Conservation (phyloP, 306 rosid species). For the Citrullus mucosospermus region DNA sequence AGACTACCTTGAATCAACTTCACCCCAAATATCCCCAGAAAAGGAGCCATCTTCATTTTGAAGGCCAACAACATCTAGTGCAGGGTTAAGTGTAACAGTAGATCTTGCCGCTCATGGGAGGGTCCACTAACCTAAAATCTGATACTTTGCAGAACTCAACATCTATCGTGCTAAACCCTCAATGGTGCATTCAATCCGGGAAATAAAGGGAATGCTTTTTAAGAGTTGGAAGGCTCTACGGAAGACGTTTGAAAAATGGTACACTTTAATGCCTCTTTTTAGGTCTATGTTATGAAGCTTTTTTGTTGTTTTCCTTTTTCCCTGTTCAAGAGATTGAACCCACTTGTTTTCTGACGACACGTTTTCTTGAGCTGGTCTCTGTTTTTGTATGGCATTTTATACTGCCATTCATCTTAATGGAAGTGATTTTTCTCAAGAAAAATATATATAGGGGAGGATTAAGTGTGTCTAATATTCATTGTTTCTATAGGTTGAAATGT, state of each 20-base stretch:
- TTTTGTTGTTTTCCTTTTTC: not conserved
- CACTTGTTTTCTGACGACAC: not conserved
- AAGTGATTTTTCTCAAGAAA: not conserved
- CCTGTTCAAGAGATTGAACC: not conserved
- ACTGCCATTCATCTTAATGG: not conserved
- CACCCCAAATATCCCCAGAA: constrained; percentile 94
- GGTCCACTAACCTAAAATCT: not conserved
- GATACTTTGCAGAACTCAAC: not conserved
- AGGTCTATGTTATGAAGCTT: not conserved
- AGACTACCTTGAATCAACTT: constrained; percentile 67
- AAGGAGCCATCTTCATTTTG: constrained; percentile 91
- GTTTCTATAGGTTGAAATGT: not conserved
- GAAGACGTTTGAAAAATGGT: not conserved
- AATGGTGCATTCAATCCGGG: not conserved
- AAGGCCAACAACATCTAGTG: constrained; percentile 54
- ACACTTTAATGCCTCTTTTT: not conserved
- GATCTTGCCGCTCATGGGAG: not conserved
- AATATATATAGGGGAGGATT: not conserved
- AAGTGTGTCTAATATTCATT: not conserved
- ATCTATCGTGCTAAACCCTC: not conserved
- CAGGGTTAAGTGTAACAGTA: constrained; percentile 28
- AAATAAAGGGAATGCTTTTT: not conserved
- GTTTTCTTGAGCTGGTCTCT: not conserved
- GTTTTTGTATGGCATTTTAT: not conserved
- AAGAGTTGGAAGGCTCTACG: not conserved